phyloP scores from a whole-genome alignment of 768 basidiomycete species.

The Galerina marginata region DNA sequence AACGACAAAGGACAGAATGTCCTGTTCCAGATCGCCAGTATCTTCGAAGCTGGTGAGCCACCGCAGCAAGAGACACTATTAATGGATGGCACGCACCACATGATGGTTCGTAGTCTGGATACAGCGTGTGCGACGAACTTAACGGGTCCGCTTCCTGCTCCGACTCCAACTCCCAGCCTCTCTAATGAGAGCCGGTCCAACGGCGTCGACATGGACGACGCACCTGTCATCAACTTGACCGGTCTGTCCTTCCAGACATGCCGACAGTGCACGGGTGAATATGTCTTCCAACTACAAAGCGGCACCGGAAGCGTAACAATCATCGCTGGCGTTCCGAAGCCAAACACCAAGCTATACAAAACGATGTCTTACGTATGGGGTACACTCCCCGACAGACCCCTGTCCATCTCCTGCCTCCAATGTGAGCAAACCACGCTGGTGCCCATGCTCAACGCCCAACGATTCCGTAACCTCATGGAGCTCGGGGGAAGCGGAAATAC shows the following conservation, averaged over 20 bases:
- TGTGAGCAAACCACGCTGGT: slow-evolving; percentile 3
- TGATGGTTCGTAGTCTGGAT: too few species aligned
- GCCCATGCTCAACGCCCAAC: slow-evolving; percentile 5
- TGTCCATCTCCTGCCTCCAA: slow-evolving; percentile 1
- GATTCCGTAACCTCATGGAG: slow-evolving; percentile 6
- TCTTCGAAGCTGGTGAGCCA: too few species aligned
- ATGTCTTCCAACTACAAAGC: background rate
- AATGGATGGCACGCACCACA: too few species aligned
- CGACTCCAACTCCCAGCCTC: background rate
- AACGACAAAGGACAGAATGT: slow-evolving; percentile 4
- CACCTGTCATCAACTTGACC: too few species aligned
- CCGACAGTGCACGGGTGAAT: slow-evolving; percentile 1
- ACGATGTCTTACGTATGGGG: slow-evolving; percentile 16
- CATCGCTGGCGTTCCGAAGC: slow-evolving; percentile 2
- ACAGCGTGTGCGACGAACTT: background rate
- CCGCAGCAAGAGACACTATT: too few species aligned
- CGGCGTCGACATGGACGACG: too few species aligned
- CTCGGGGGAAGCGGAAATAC: slow-evolving; percentile 5
- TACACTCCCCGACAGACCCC: background rate
- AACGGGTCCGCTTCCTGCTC: background rate
- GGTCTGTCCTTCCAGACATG: slow-evolving; percentile 3
- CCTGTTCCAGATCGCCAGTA: background rate
- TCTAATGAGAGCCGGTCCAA: background rate
- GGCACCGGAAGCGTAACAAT: background rate
- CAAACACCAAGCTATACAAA: background rate